Evolutionary conservation across 148 eudicot genomes (phyloP), one percentile per base, ranked within the genome.

Genomic region (Rhododendron henanense): DNA sequence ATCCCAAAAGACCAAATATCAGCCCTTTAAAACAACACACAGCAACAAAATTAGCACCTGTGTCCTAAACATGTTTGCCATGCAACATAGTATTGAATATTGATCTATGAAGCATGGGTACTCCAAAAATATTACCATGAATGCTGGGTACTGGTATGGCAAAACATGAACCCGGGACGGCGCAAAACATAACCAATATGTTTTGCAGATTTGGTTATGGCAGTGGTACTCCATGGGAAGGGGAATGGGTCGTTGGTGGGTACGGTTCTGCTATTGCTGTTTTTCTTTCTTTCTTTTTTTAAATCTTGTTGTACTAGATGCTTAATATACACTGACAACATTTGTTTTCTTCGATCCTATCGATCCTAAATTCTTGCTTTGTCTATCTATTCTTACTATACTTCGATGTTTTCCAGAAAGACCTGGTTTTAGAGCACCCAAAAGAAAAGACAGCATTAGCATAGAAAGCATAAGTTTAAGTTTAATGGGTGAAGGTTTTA

Each of bases 1-100:
- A 97, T 97, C 81, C 99, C 99, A 92, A 97, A 94, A 48, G 99
- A 97, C 99, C 99, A 97, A 81, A 97, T 97, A 83, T 97, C 99
- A 87, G 99, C 99, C 92, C 99, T 97, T 87, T 28, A 84, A 77
- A 79, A 78, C 2, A 47, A 71, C 67, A 57, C 13, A 78, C 10
- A 44, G 19, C 21, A 73, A 50, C 63, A 55, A 48, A 47, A 41
- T 74, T 50, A 84, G 61, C 31, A 73, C 65, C 9, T 5, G 37
- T 55, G 77, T 76, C 57, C 55, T 28, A 83, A 44, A 10, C 85
- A 51, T 41, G n/a, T 45, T 41, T 71, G 18, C 76, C 18, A 5
- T 33, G 76, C 76, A 71, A 71, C 76, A 14, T 14, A 69, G 75
- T 25, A 33, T 31, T 14, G 76, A 71, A 25, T 67, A 67, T 25